Conservation (phyloP, 495 filamentous ascomycete genomes). For the Neurospora sp. region DNA sequence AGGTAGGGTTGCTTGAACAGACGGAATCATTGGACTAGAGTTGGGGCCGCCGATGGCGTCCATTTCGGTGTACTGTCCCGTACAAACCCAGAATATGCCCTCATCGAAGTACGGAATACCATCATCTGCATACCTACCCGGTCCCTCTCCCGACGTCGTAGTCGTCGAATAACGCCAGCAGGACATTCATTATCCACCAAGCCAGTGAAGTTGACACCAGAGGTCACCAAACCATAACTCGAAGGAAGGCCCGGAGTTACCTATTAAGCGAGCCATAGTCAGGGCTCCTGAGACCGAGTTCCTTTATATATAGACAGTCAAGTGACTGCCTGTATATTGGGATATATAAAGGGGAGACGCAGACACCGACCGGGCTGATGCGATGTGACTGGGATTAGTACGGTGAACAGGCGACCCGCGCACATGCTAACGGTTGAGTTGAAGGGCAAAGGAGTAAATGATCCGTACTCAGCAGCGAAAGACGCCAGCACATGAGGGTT, state of each 20-base stretch:
- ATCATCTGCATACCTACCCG: background rate
- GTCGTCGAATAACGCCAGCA: background rate
- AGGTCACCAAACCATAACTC: background rate
- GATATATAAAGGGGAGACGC: background rate
- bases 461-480: background rate
- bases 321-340: background rate
- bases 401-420: background rate
- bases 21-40: too few species aligned
- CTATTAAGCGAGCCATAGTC: too few species aligned
- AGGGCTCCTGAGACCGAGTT: background rate
- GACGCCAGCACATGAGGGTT: background rate
- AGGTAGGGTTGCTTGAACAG: too few species aligned
- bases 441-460: background rate
- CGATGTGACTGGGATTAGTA: background rate
- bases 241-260: background rate
- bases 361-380: background rate
- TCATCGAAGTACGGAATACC: background rate
- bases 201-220: background rate
- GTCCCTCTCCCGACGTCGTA: background rate
- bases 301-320: background rate
- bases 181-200: background rate
- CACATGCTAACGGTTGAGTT: background rate
- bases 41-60: too few species aligned
- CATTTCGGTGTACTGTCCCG: background rate
- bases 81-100: background rate